Conservation (phyloP, 1,284 basidiomycete species). For the Tranzscheliella williamsii region DNA sequence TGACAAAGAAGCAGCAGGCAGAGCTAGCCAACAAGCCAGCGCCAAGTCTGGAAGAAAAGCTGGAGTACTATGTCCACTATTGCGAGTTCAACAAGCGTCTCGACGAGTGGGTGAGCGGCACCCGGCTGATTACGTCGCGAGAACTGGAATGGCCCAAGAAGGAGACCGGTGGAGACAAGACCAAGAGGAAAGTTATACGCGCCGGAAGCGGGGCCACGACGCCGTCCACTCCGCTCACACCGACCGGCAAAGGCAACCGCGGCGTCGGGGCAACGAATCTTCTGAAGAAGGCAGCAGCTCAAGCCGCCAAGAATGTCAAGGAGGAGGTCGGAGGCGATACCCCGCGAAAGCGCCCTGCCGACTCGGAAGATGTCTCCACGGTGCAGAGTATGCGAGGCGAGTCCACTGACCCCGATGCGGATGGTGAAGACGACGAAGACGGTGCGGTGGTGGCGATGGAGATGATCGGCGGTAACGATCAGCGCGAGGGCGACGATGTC, state of each 20-base stretch:
- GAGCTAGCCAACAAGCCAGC: constrained; percentile 32
- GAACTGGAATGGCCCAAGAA: constrained; percentile 87
- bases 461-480: constrained; percentile 61
- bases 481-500: constrained; percentile 45
- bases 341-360: constrained; percentile 70
- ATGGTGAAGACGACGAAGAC: constrained; percentile 62
- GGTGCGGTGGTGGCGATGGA: constrained; percentile 63
- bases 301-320: constrained; percentile 64
- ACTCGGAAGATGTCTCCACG: constrained; percentile 65
- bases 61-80: constrained; percentile 51
- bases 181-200: constrained; percentile 57
- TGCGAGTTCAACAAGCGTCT: constrained; percentile 68
- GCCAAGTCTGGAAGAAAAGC: constrained; percentile 41
- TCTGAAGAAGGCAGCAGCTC: constrained; percentile 75
- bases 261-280: constrained; percentile 63
- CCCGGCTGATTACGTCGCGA: constrained; percentile 77
- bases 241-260: constrained; percentile 26
- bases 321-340: constrained; percentile 63
- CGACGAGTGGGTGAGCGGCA: constrained; percentile 95
- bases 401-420: constrained; percentile 63
- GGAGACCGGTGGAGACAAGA: constrained; percentile 65
- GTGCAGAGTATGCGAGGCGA: constrained; percentile 30
- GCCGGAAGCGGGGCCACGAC: constrained; percentile 29
- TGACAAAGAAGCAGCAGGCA: constrained; percentile 43
- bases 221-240: constrained; percentile 33